Conservation (phyloP, 2,329 filamentous ascomycete species). For the Epichloe baconii region DNA sequence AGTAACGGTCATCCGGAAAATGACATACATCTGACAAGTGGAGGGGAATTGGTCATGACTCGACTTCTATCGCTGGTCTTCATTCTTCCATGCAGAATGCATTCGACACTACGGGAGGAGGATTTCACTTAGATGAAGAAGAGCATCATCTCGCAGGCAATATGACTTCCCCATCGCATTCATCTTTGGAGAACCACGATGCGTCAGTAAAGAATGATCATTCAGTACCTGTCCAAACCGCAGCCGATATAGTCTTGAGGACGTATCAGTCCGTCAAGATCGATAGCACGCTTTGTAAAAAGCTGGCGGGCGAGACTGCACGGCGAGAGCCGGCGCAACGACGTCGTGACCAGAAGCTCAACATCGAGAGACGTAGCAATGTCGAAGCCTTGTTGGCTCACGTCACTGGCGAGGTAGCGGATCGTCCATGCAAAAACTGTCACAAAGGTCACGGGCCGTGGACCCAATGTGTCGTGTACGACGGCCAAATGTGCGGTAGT, state of each 20-base stretch:
- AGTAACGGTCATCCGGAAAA: slow-evolving; percentile 4
- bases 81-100: not conserved
- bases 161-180: not conserved
- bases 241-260: slow-evolving; percentile 32
- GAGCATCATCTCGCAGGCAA: not conserved
- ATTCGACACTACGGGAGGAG: not conserved
- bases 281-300: slow-evolving; percentile 42
- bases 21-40: slow-evolving; percentile 4
- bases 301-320: slow-evolving; percentile 35
- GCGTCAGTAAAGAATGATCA: not conserved
- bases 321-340: slow-evolving; percentile 39
- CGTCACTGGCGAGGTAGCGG: slow-evolving; percentile 36
- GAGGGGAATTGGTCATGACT: slow-evolving; percentile 8
- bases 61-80: not conserved
- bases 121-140: not conserved
- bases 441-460: slow-evolving; percentile 47
- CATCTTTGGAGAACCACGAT: slow-evolving; percentile 4
- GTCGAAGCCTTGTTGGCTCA: slow-evolving; percentile 47
- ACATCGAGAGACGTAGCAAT: slow-evolving; percentile 44
- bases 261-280: slow-evolving; percentile 32
- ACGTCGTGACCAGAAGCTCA: slow-evolving; percentile 39
- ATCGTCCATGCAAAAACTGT: slow-evolving; percentile 45
- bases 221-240: slow-evolving; percentile 18
- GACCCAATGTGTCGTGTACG: slow-evolving; percentile 44
- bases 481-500: slow-evolving; percentile 47